phyloP scores from a whole-genome alignment of 768 basidiomycete genomes.

The Boletus bicolor region DNA sequence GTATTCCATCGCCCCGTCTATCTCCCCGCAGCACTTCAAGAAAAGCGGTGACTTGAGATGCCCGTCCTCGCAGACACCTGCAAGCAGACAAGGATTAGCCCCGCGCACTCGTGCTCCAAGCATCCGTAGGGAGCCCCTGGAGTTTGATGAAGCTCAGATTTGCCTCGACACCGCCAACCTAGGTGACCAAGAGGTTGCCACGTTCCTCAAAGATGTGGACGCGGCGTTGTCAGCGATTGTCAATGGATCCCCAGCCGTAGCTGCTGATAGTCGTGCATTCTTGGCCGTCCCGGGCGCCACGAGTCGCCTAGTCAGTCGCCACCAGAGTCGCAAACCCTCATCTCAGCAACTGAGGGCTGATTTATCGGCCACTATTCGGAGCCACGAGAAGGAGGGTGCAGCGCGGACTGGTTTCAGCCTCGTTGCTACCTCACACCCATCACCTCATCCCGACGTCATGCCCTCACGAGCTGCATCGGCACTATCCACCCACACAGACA shows the following conservation, averaged over 20 bases:
- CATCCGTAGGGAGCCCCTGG: slow-evolving; percentile 28
- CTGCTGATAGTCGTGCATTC: slow-evolving; percentile 31
- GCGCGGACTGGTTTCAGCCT: slow-evolving; percentile 30
- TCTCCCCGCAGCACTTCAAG: slow-evolving; percentile 23
- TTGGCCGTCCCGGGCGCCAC: slow-evolving; percentile 27
- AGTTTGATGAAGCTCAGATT: slow-evolving; percentile 30
- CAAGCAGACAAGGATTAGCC: slow-evolving; percentile 25
- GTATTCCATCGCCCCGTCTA: slow-evolving; percentile 31
- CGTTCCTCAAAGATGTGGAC: slow-evolving; percentile 31
- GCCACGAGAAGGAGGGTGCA: slow-evolving; percentile 26
- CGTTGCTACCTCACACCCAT: slow-evolving; percentile 26
- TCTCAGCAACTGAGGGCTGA: slow-evolving; percentile 31
- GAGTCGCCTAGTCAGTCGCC: slow-evolving; percentile 24
- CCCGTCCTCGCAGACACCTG: slow-evolving; percentile 24
- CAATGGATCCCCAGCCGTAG: slow-evolving; percentile 26
- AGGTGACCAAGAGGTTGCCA: slow-evolving; percentile 30
- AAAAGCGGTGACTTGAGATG: slow-evolving; percentile 21
- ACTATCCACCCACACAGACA: slow-evolving; percentile 18
- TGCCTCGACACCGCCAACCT: slow-evolving; percentile 31
- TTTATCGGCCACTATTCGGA: slow-evolving; percentile 26
- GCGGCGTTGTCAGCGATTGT: slow-evolving; percentile 27
- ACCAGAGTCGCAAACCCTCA: slow-evolving; percentile 31
- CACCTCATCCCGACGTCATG: slow-evolving; percentile 25
- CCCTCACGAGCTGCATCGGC: slow-evolving; percentile 25
- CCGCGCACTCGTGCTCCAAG: slow-evolving; percentile 26